Base-by-base conservation (phyloP, 805 yeast species). In the Saccharomycopsis selenospora region DNA sequence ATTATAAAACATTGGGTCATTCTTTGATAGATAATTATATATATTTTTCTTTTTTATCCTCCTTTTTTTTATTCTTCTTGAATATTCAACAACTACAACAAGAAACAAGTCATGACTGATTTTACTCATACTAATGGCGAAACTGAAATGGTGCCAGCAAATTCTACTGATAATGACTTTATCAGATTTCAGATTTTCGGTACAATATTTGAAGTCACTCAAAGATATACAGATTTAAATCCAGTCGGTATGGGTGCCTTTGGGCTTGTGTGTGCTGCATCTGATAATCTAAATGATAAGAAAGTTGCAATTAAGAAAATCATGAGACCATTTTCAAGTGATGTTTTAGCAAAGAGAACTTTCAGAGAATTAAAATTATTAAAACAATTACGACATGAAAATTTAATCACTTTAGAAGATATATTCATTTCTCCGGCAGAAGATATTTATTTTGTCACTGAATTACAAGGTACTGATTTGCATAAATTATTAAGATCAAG, bases 181-280 rank as follows among this genome's bases (percentile, higher is more conserved):
- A 60, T 64, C 23, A 77, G 96, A 68, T 87, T 95, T 6, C 95
- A 90, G 65, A 90, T 90, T 53, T 90, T 90, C 61, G 96, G 96
- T 45, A 90, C 98, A 1, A 91, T 90, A 41, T 90, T 90, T 63
- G 97, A 90, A 66, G 87, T 89, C 55, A 90, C 97, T 38, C 81
- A 79, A 59, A 70, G 96, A 56, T 93, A 93, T 68, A 77, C 86
- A 3, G 96, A 91, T 61, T 74, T 93, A 53, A 91, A 89, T 61
- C 99, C 99, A 1, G 96, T 93, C 45, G 99, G 99, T 0, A 93
- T 93, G 99, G 99, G 99, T 23, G 99, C 99, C 5, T 93, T 93
- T 64, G 99, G 99, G 3, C 75, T 93, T 17, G 99, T 93, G 36
- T 93, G 99, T 63, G 88, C 96, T 6, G 99, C 99, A 1, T 79